Conservation (phyloP, 192 early-diverging fungal genomes). For the Spizellomyces sp. region DNA sequence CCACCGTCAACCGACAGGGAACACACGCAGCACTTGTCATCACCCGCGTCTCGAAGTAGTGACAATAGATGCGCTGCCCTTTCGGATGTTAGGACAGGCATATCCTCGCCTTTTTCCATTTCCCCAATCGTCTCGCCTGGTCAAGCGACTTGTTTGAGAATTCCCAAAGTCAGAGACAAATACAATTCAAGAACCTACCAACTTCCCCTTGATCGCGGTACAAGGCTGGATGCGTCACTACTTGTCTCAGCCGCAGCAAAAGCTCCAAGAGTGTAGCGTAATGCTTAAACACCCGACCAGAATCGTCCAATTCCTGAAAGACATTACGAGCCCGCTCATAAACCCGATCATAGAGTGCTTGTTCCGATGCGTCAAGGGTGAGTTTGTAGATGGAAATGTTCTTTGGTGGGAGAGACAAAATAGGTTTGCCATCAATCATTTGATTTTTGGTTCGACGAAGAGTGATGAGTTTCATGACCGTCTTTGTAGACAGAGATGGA, state of each 20-base stretch:
- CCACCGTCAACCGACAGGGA: neutral
- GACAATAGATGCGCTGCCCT: conserved; percentile 35
- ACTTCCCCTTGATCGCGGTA: conserved; percentile 12
- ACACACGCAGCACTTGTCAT: conserved; percentile 38
- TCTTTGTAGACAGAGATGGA: conserved; percentile 40
- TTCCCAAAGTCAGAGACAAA: neutral
- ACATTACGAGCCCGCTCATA: conserved; percentile 33
- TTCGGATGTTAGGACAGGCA: conserved; percentile 35
- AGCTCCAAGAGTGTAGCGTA: conserved; percentile 53
- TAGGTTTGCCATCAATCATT: conserved; percentile 72
- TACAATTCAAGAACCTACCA: neutral
- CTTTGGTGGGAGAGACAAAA: conserved; percentile 75
- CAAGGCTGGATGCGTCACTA: conserved; percentile 45
- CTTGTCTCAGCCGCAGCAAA: conserved; percentile 52
- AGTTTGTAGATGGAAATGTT: conserved; percentile 29
- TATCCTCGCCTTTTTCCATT: conserved; percentile 19
- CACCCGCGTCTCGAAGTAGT: conserved; percentile 48
- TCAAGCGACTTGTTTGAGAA: neutral
- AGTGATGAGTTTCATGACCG: conserved; percentile 72
- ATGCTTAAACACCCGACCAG: conserved; percentile 30
- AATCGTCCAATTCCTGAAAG: conserved; percentile 28
- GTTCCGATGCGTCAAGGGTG: conserved; percentile 42
- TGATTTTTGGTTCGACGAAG: conserved; percentile 88
- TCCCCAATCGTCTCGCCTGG: neutral
- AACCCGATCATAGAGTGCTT: conserved; percentile 48